These are phyloP conservation scores for Trypanosoma rangeli DNA, from an alignment of 208 protist genomes.

Conservation along the genomic window DNA sequence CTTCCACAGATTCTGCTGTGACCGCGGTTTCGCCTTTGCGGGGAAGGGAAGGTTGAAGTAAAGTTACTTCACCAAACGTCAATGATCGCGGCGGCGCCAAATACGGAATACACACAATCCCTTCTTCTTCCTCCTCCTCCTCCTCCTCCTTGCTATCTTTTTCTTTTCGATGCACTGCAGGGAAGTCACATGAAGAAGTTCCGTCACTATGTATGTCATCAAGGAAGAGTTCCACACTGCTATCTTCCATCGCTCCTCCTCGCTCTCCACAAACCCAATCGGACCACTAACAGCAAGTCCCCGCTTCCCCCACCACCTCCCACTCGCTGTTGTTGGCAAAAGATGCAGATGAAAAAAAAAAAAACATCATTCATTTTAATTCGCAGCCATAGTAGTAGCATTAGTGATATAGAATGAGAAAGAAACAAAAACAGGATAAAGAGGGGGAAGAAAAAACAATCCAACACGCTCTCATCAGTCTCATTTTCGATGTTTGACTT, in stretches of 20 bases:
- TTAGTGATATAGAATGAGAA: not conserved
- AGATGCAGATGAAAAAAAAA: not conserved
- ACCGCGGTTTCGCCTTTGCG: not conserved
- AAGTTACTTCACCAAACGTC: slow-evolving; percentile 12
- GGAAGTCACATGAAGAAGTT: not conserved
- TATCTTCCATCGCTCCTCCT: slow-evolving; percentile 11
- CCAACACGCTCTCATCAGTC: not conserved
- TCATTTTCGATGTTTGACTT: not conserved
- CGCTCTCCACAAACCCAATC: not conserved
- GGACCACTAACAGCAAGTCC: not conserved
- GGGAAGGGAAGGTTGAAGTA: not conserved
- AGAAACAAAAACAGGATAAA: not conserved
- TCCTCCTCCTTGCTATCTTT: slow-evolving; percentile 8
- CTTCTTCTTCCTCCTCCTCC: slow-evolving; percentile 17
- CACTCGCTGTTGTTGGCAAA: not conserved
- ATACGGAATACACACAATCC: slow-evolving; percentile 34
- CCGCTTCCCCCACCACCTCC: not conserved
- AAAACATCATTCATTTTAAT: not conserved
- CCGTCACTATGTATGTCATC: slow-evolving; percentile 20
- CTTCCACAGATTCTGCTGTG: not conserved
- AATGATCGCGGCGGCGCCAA: slow-evolving; percentile 33
- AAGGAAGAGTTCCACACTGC: slow-evolving; percentile 10
- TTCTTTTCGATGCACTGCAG: not conserved
- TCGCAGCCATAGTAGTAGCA: not conserved
- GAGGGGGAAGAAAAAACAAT: not conserved